Evolutionary conservation across 306 rosid genomes (phyloP), one percentile per base, ranked within the genome.

Genomic region (Begonia peltatifolia): DNA sequence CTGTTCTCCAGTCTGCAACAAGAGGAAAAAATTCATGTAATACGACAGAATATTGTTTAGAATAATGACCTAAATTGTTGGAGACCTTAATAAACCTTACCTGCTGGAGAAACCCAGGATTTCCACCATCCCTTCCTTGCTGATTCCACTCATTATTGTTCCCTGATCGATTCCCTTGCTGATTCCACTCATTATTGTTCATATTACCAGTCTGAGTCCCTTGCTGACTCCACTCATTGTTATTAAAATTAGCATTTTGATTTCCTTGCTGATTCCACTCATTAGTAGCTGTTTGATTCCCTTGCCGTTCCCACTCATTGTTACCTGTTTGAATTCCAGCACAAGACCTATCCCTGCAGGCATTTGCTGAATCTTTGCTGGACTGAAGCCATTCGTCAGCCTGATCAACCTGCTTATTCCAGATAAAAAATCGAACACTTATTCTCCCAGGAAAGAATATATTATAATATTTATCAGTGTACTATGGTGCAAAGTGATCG

Each of bases 1-100:
- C 46, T 73, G 78, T 41, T 74, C 83, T 47, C 76, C 80, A 3
- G 74, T 76, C 87, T 80, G 56, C 57, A 59, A 20, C 47, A 69
- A 56, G 48, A 10, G 9, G 0, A 44, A 50, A 50, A 15, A 44
- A 30, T 30, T 30, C 38, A 30, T 7, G 38, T 5, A 30, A 30
- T 7, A 30, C 38, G 38, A 30, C 38, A 5, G 38, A 44, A n/a
- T n/a, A 11, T 44, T 44, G 12, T 44, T 44, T 3, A 44, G 14
- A 44, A 44, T 3, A 14, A 30, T 30, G 9, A 5, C 38, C 38
- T 30, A 30, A 30, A 30, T 30, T 7, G 9, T 30, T 30, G 38
- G 38, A 30, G 1, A 30, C 38, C 38, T 7, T 30, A 30, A 35
- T 53, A 11, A 22, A 42, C 17, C 53, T 3, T 46, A 71, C 83